Percentiles rank a stretch among this genome's conserved stretches.
Conservation (phyloP, 2,329 filamentous ascomycete species). For the Colletotrichum liriopes region DNA sequence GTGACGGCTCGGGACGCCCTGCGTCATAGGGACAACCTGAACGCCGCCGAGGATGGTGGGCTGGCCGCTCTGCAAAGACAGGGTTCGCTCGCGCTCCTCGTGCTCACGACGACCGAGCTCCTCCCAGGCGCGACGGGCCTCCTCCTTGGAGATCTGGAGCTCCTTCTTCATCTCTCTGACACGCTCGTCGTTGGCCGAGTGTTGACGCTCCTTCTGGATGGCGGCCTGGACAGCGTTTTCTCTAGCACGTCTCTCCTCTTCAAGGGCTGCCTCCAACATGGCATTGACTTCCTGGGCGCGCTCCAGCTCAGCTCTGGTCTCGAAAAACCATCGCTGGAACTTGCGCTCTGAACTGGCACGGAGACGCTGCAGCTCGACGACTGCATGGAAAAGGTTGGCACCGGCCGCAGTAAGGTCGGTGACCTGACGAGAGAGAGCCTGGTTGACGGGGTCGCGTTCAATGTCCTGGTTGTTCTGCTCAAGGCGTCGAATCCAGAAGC, state of each 20-base stretch:
- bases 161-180: conserved; percentile 94
- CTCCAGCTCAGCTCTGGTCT: conserved; percentile 91
- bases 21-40: conserved; percentile 94
- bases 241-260: conserved; percentile 80
- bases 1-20: conserved; percentile 74
- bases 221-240: conserved; percentile 77
- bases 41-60: conserved; percentile 93
- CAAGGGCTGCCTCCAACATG: conserved; percentile 82
- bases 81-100: conserved; percentile 89
- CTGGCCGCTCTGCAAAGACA: conserved; percentile 88
- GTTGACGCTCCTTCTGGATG: conserved; percentile 78
- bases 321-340: conserved; percentile 99
- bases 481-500: conserved; percentile 95
- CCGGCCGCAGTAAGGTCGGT: conserved; percentile 97
- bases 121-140: conserved; percentile 96
- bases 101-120: conserved; percentile 94
- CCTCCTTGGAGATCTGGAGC: conserved; percentile 94
- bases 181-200: conserved; percentile 79
- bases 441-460: conserved; percentile 84
- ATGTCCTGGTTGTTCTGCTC: conserved; percentile 93
- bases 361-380: conserved; percentile 94
- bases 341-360: conserved; percentile 96
- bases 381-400: conserved; percentile 96
- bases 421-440: conserved; percentile 93
- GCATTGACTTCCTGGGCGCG: conserved; percentile 86